These are phyloP conservation scores for Geosmithia putterillii DNA, from an alignment of 2,329 filamentous ascomycete species.

Conservation along the genomic window DNA sequence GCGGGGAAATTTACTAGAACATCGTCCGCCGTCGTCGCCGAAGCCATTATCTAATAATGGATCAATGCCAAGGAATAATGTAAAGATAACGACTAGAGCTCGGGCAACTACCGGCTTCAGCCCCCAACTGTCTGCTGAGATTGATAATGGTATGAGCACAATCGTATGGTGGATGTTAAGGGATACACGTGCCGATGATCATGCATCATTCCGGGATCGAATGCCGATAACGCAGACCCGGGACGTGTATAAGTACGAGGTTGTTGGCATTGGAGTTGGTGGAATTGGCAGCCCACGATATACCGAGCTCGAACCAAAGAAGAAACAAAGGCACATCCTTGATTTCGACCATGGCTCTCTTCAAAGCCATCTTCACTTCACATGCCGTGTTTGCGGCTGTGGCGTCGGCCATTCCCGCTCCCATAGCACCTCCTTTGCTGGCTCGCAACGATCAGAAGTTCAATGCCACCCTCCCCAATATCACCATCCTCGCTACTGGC, in stretches of 20 bases:
- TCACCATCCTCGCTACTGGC: constrained; percentile 45
- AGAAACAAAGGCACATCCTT: neutral
- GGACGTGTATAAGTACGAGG: neutral
- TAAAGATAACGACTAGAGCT: neutral
- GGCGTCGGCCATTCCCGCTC: neutral
- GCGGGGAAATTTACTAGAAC: neutral
- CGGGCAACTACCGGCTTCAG: neutral
- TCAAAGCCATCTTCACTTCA: neutral
- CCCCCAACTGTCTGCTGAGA: neutral
- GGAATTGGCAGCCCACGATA: neutral
- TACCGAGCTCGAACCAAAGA: too few relatives aligned
- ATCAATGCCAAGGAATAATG: neutral
- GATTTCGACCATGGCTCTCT: neutral
- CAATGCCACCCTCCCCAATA: constrained; percentile 35
- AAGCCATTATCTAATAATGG: neutral
- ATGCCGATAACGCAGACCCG: neutral
- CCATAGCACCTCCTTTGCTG: neutral
- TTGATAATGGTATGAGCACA: neutral
- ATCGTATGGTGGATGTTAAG: too few relatives aligned
- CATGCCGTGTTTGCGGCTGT: neutral
- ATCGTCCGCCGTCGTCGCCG: neutral
- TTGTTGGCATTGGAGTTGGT: neutral
- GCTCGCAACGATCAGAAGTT: neutral
- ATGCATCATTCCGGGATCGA: too few relatives aligned
- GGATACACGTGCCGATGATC: too few relatives aligned